Evolutionary conservation across 2,329 filamentous ascomycete genomes (phyloP), one percentile per base, ranked within the genome.

Genomic region (Cordyceps farinosa): DNA sequence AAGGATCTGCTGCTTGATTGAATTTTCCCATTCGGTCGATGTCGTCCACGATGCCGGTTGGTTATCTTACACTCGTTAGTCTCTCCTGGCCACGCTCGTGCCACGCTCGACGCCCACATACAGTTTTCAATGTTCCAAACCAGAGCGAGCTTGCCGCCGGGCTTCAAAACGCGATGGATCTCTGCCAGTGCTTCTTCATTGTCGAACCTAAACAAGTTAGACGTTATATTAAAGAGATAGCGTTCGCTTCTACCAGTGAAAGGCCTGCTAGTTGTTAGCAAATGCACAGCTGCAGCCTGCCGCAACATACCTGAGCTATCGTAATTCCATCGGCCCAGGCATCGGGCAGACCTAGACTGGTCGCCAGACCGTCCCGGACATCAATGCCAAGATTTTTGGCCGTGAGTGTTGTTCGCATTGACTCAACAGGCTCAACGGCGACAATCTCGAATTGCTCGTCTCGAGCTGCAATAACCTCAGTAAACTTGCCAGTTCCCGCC

Each of bases 61-160:
- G 71, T 91, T 91, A 71, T 90, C 86, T 89, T 65, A 36, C 17
- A 8, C 13, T 30, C 48, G 22, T n/a, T 10, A 59, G 52, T 17
- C 52, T 47, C 9, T 30, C 51, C 11, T 22, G 22, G 13, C 27
- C 36, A 15, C 10, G 17, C n/a, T 27, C 50, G 40, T 15, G 13
- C 27, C 36, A 15, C 6, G 17, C n/a, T 27, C 50, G 40, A 30
- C 36, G 40, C 17, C 29, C 30, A 76, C 81, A 70, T 75, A 88
- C 87, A 90, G 67, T 90, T 86, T 72, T 91, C 88, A 64, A 88
- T 78, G 68, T 91, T 91, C 89, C 90, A 92, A 60, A 92, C 87
- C 72, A 90, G 74, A 15, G 86, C 89, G 34, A 92, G 78, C 34
- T 79, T 79, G 7, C 83, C 83, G 7, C 81, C 82, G 0, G 85